phyloP scores from a whole-genome alignment of 1,284 basidiomycete species.

The Ustilago tritici region DNA sequence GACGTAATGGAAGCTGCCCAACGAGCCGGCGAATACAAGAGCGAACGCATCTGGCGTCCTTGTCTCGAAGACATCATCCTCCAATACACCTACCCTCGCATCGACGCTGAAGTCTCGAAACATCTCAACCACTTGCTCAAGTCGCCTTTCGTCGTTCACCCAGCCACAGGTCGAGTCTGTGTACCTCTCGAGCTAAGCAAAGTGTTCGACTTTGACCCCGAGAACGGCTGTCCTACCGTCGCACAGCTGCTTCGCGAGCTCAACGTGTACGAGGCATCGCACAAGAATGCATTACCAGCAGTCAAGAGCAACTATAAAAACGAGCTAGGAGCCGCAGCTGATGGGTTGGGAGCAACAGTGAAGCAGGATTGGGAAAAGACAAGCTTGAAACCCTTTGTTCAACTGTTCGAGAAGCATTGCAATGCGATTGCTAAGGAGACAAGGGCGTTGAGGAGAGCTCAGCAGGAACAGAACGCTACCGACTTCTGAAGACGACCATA shows the following conservation, averaged over 20 bases:
- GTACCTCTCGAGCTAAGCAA: conserved; percentile 85
- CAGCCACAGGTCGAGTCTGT: conserved; percentile 94
- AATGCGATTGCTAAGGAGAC: conserved; percentile 51
- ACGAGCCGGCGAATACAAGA: conserved; percentile 65
- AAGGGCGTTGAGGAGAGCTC: conserved; percentile 20
- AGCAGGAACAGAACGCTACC: conserved; percentile 45
- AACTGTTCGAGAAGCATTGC: conserved; percentile 84
- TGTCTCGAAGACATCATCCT: conserved; percentile 83
- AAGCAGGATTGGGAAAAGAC: conserved; percentile 74
- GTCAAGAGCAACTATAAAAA: conserved; percentile 49
- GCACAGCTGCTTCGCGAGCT: conserved; percentile 84
- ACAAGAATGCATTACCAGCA: conserved; percentile 59
- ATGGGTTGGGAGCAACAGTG: conserved; percentile 32
- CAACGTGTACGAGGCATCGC: conserved; percentile 72
- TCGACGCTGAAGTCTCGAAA: conserved; percentile 97
- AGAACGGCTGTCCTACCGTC: conserved; percentile 82
- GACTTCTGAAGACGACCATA: conserved; percentile 34
- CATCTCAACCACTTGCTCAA: conserved; percentile 98
- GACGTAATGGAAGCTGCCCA: conserved; percentile 73
- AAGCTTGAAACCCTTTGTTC: conserved; percentile 84
- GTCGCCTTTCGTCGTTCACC: conserved; percentile 96
- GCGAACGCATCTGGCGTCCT: conserved; percentile 59
- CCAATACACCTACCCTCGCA: conserved; percentile 94
- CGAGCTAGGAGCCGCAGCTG: conserved; percentile 28
- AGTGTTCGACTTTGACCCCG: conserved; percentile 88